Conservation (phyloP, 441 rosid genomes). For the Caryocar brasiliense region DNA sequence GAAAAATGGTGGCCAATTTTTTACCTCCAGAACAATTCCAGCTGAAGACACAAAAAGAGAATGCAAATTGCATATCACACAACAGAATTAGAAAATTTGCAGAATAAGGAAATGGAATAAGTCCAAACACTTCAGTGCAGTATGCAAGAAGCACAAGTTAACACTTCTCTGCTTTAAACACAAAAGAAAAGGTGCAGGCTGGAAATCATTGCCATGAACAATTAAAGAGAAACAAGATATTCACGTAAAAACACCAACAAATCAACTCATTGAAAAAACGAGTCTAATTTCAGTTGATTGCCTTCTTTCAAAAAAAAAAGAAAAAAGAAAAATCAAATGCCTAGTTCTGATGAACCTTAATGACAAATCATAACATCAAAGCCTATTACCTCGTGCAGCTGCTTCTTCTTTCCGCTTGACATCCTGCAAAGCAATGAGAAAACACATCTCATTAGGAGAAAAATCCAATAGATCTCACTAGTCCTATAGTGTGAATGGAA, state of each 20-base stretch:
- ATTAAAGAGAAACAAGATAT: too few relatives aligned
- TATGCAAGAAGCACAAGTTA: too few relatives aligned
- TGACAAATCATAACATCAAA: background rate
- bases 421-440: slow-evolving; percentile 45
- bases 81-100: background rate
- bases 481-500: background rate
- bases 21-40: slow-evolving; percentile 53
- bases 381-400: slow-evolving; percentile 40
- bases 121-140: too few relatives aligned
- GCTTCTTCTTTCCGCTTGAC: slow-evolving; percentile 84
- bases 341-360: slow-evolving; percentile 3
- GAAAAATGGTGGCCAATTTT: slow-evolving; percentile 89
- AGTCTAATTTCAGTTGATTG: too few relatives aligned
- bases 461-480: background rate
- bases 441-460: background rate
- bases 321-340: background rate
- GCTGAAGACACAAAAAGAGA: slow-evolving; percentile 38
- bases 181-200: too few relatives aligned
- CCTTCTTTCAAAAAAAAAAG: too few relatives aligned
- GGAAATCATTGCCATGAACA: too few relatives aligned
- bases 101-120: too few relatives aligned
- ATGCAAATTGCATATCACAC: slow-evolving; percentile 2
- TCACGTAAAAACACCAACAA: too few relatives aligned
- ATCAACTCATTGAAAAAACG: too few relatives aligned
- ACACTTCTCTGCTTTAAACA: too few relatives aligned